Evolutionary conservation across 2,329 filamentous ascomycete genomes (phyloP).

Genomic region (Helotiales sp.): DNA sequence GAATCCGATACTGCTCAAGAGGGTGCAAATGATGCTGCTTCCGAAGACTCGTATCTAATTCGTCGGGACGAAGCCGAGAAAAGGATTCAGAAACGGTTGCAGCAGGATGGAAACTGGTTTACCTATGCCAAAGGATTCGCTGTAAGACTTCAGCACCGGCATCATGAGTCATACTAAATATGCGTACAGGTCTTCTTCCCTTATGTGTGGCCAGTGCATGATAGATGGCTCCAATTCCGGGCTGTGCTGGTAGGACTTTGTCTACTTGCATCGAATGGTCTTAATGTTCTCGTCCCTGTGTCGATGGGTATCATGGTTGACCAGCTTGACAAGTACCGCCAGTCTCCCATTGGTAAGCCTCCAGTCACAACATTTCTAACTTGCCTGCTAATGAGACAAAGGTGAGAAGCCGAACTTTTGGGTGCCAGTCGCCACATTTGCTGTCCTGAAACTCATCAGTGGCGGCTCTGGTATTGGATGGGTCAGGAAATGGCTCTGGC

Average conservation of each 20-base stretch:
- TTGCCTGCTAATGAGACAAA: neutral
- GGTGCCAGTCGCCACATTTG: constrained; percentile 52
- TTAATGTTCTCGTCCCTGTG: constrained; percentile 77
- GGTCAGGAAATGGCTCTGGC: constrained; percentile 51
- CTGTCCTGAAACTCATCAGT: constrained; percentile 47
- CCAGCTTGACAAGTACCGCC: constrained; percentile 53
- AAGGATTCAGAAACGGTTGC: constrained; percentile 66
- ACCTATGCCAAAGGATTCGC: constrained; percentile 74
- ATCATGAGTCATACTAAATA: neutral
- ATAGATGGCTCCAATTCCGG: constrained; percentile 65
- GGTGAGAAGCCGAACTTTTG: constrained; percentile 44
- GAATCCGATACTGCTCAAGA: constrained; percentile 22
- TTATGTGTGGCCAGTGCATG: constrained; percentile 74
- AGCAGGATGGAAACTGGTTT: constrained; percentile 75
- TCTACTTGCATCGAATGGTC: constrained; percentile 66
- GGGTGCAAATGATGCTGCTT: constrained; percentile 37
- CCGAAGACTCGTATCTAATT: constrained; percentile 56
- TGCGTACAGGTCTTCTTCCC: constrained; percentile 65
- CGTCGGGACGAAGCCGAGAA: constrained; percentile 54
- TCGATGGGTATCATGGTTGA: constrained; percentile 81
- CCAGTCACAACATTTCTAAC: no score
- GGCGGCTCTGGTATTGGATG: constrained; percentile 52
- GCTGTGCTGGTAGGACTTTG: constrained; percentile 66
- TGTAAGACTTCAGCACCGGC: constrained; percentile 37
- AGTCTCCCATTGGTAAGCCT: constrained; percentile 19